Percentiles rank a stretch among this genome's conserved stretches.
These are phyloP conservation scores for Chrysopogon serrulatus DNA, from an alignment of 176 grass and related monocot genomes.

Conservation along the genomic window DNA sequence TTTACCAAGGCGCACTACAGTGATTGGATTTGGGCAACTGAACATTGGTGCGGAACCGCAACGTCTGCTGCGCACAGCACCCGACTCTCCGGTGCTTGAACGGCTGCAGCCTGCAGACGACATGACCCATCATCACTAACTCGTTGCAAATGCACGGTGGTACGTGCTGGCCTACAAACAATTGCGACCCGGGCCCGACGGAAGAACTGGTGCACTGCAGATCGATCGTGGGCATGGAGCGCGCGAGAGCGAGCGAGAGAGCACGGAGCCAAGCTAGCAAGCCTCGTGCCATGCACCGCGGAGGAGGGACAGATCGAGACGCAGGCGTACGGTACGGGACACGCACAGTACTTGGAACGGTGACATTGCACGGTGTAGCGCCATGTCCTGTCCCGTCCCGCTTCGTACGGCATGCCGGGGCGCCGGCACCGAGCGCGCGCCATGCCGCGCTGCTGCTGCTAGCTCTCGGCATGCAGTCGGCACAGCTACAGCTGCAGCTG, in stretches of 20 bases:
- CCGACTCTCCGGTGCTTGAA: neutral
- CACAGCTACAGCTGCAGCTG: neutral
- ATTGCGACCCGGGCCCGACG: neutral
- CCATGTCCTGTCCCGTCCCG: neutral
- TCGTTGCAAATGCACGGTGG: neutral
- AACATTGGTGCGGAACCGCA: neutral
- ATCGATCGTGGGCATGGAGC: neutral
- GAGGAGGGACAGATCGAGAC: neutral
- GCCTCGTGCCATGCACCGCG: neutral
- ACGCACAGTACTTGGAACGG: neutral
- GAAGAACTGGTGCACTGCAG: neutral
- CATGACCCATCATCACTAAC: neutral
- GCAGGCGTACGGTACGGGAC: neutral
- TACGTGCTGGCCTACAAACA: neutral
- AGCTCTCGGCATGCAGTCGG: neutral
- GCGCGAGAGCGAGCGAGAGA: neutral
- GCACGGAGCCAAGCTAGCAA: neutral
- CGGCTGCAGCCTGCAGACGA: neutral
- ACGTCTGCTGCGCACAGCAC: neutral
- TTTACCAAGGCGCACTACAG: neutral
- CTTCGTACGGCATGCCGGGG: neutral
- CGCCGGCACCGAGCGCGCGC: neutral
- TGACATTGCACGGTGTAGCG: neutral
- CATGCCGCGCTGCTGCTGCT: neutral
- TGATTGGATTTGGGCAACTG: neutral